Conservation (phyloP, 139 green algal genomes). For the Chlorella sp. region DNA sequence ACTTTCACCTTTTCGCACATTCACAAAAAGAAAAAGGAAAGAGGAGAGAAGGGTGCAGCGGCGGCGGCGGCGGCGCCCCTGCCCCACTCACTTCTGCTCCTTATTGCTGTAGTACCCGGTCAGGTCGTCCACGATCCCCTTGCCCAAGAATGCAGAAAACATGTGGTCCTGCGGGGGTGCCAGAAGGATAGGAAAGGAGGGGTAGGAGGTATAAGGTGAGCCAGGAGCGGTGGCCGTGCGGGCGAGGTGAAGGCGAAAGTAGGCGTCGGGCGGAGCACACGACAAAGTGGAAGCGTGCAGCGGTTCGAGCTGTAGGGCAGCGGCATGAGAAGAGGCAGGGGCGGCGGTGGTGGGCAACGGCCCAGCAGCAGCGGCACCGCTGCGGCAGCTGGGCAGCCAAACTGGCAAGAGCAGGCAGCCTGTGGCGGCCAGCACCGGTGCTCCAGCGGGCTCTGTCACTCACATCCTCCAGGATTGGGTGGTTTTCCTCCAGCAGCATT, state of each 20-base stretch:
- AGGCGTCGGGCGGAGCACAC: background rate
- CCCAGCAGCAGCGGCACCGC: background rate
- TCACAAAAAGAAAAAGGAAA: no score
- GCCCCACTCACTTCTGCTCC: slow-evolving; percentile 37
- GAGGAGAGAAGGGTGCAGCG: no score
- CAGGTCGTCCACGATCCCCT: slow-evolving; percentile 66
- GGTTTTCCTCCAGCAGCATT: slow-evolving; percentile 42
- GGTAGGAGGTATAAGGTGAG: background rate
- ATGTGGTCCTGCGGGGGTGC: slow-evolving; percentile 38
- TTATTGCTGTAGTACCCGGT: slow-evolving; percentile 61
- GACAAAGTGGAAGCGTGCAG: no score
- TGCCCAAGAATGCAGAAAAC: slow-evolving; percentile 57
- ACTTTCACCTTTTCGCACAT: no score
- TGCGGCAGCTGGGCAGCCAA: background rate
- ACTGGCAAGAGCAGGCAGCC: no score
- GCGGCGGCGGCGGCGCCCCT: no score
- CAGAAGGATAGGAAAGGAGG: background rate
- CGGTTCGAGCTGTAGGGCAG: no score
- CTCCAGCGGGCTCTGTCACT: slow-evolving; percentile 46
- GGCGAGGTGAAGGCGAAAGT: no score
- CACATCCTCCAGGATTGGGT: slow-evolving; percentile 51
- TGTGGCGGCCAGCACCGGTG: background rate
- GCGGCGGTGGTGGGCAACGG: background rate
- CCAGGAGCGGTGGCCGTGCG: no score
- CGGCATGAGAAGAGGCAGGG: background rate